Base-by-base conservation (phyloP, 2,329 filamentous ascomycete genomes). In the Neofusicoccum sp. region DNA sequence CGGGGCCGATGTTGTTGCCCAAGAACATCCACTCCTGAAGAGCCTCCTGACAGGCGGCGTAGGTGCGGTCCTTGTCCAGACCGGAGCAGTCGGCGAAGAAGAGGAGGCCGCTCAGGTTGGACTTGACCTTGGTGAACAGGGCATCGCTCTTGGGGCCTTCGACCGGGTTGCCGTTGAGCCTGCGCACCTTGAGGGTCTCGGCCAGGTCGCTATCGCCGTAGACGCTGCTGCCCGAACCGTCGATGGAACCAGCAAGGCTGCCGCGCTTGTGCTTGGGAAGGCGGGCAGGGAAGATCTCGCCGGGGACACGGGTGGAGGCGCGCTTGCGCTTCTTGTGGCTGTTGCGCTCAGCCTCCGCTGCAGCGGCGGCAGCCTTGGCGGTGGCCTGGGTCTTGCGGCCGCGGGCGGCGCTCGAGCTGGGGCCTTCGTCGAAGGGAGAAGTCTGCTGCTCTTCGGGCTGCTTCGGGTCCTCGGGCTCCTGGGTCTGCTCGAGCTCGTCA, bases 261-360 rank as follows among this genome's bases (percentile, higher is more conserved):
- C n/a, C n/a, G n/a, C n/a, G n/a, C n/a, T n/a, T 12, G 9, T 16
- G 4, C 34, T 31, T 54, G 49, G 51, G 36, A 36, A 56, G 31
- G 51, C 51, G 51, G n/a, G 51, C 36, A 3, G 51, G 51, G 51
- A 56, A 56, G 51, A 56, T 56, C 51, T 56, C 51, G 51, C 51
- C 51, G n/a, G 51, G 51, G 11, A 56, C 43, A 38, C 51, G 51
- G 24, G 28, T 12, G n/a, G 14, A 14, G 36, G 36, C 51, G 33
- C 57, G 57, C 45, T 60, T 60, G 26, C 57, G 44, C 57, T 60
- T 60, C 26, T 38, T 36, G 20, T 26, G 34, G 28, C 11, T 48
- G 20, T 8, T 40, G 12, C 8, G n/a, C n/a, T n/a, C 33, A n/a
- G 43, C 56, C 36, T 51, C 57, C 12, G 38, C 57, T n/a, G 34